Conservation (phyloP, 345 rosid genomes). For the Stellera chamaejasme region DNA sequence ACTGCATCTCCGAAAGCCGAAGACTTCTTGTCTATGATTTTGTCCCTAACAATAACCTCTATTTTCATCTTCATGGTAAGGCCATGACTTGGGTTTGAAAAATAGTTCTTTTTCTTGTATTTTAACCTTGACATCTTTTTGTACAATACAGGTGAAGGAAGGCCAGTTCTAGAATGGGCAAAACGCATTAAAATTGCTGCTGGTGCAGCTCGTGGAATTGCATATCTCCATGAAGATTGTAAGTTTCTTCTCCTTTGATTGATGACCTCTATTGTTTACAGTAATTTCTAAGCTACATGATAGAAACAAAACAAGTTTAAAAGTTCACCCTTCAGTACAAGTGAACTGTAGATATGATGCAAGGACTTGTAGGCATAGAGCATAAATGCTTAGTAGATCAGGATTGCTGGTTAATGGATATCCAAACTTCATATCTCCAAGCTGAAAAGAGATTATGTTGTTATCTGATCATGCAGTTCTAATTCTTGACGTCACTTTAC, state of each 20-base stretch:
- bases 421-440: too few relatives aligned
- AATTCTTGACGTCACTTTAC: too few relatives aligned
- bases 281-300: too few relatives aligned
- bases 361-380: too few relatives aligned
- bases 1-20: conserved; percentile 70
- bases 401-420: too few relatives aligned
- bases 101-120: conserved; percentile 6
- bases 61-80: conserved; percentile 94
- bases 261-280: background rate
- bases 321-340: too few relatives aligned
- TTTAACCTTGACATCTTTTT: conserved; percentile 3
- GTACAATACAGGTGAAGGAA: conserved; percentile 39
- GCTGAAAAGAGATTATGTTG: too few relatives aligned
- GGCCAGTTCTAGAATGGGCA: conserved; percentile 68
- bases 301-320: too few relatives aligned
- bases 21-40: conserved; percentile 86
- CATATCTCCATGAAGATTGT: conserved; percentile 99
- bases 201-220: conserved; percentile 97
- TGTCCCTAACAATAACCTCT: conserved; percentile 76
- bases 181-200: conserved; percentile 70
- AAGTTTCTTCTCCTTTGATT: conserved; percentile 21
- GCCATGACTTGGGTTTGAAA: conserved; percentile 14
- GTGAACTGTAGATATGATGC: too few relatives aligned
- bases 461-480: too few relatives aligned
- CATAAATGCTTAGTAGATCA: too few relatives aligned